phyloP scores from a whole-genome alignment of 202 grass and related monocot species.

The Miscanthus sacchariflorus region DNA sequence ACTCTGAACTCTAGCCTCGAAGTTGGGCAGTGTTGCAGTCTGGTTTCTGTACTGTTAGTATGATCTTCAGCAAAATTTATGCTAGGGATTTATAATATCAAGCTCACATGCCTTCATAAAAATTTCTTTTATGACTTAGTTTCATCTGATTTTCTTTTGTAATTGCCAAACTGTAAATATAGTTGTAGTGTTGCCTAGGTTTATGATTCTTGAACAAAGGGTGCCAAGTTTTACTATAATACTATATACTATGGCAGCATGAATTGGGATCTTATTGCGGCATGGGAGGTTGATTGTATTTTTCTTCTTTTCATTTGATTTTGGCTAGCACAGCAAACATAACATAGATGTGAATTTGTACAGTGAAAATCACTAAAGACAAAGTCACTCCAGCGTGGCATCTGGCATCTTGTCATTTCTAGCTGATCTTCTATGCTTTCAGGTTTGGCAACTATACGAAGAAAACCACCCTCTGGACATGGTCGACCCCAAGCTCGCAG shows the following conservation, averaged over 20 bases:
- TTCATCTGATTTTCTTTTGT: background rate
- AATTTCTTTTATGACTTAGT: background rate
- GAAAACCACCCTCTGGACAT: slow-evolving; percentile 54
- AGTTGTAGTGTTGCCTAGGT: background rate
- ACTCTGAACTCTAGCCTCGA: background rate
- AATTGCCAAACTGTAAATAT: background rate
- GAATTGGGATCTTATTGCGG: background rate
- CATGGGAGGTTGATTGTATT: background rate
- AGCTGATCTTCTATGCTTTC: background rate
- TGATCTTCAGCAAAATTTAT: background rate
- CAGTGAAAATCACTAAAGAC: background rate
- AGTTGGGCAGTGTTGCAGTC: background rate
- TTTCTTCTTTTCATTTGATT: background rate
- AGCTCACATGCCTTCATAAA: background rate
- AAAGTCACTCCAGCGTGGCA: background rate
- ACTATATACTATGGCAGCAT: background rate
- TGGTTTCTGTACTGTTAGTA: background rate
- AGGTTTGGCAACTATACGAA: slow-evolving; percentile 85
- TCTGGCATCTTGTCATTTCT: background rate
- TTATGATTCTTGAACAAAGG: background rate
- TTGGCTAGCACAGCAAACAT: background rate
- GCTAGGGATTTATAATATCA: background rate
- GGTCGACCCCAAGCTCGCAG: slow-evolving; percentile 54
- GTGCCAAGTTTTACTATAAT: background rate
- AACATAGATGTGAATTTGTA: background rate